These are phyloP conservation scores for Solanum chacoense DNA, from an alignment of 305 asterid species.

Conservation along the genomic window DNA sequence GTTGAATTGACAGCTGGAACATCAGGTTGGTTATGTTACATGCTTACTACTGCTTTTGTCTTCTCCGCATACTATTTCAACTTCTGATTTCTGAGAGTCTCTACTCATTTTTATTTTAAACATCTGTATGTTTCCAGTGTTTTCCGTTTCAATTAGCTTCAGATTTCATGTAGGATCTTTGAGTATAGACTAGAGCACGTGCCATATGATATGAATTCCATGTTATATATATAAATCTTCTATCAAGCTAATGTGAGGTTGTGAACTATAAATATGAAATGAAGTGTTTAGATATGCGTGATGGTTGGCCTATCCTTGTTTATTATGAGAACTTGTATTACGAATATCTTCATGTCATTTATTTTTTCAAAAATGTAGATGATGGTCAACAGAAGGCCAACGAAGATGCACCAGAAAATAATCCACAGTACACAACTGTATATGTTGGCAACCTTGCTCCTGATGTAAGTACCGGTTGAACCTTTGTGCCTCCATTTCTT, in stretches of 20 bases:
- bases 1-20: conserved; percentile 67
- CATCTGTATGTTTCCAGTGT: background rate
- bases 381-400: conserved; percentile 58
- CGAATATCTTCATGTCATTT: background rate
- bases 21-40: conserved; percentile 42
- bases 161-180: background rate
- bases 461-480: conserved; percentile 36
- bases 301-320: background rate
- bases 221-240: background rate
- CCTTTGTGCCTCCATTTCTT: background rate
- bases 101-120: background rate
- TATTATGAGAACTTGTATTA: background rate
- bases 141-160: background rate
- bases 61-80: background rate
- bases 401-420: conserved; percentile 75
- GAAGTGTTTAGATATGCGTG: background rate
- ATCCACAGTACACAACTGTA: conserved; percentile 77
- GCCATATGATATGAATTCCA: background rate
- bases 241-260: background rate
- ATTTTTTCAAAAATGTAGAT: conserved; percentile 32
- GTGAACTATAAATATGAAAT: background rate
- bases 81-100: background rate
- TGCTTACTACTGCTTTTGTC: background rate
- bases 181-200: background rate
- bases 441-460: conserved; percentile 94